A percentile compares a stretch with the other conserved stretches of the same genome.
Conservation (phyloP, 352 stramenopile species). For the Pythium oligandrum region DNA sequence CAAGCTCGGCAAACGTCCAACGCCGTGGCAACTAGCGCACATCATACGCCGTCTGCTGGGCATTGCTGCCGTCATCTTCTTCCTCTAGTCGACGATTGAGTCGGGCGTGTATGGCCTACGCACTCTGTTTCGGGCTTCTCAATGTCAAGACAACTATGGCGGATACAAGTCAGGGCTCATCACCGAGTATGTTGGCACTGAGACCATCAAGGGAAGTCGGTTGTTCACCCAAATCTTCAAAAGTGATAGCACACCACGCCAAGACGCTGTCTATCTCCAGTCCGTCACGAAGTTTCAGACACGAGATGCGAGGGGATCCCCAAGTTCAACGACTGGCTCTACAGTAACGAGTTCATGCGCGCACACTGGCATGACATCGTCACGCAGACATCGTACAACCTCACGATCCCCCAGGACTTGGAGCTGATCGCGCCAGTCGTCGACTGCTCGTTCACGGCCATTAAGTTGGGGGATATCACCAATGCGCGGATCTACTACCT, state of each 20-base stretch:
- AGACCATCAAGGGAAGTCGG: slow-evolving; percentile 1
- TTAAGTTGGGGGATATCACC: slow-evolving; percentile 22
- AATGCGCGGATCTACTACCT: slow-evolving; percentile 32
- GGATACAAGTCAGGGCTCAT: neutral
- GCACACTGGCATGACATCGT: slow-evolving; percentile 18
- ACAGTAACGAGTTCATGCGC: slow-evolving; percentile 31
- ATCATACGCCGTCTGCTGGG: neutral
- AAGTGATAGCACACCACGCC: no score
- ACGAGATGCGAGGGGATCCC: neutral
- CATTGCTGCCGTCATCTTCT: neutral
- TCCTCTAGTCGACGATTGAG: neutral
- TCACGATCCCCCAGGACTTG: slow-evolving; percentile 20
- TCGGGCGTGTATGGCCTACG: neutral
- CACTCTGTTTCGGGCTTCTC: neutral
- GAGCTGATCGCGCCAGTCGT: slow-evolving; percentile 37
- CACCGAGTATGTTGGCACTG: neutral
- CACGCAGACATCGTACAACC: slow-evolving; percentile 18
- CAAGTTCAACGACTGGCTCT: slow-evolving; percentile 7
- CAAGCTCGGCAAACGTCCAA: no score
- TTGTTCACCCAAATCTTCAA: neutral
- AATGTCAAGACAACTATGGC: neutral
- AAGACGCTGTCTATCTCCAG: neutral
- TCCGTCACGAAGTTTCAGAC: slow-evolving; percentile 4
- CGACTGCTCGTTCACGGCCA: slow-evolving; percentile 27
- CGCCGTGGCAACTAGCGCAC: no score